A percentile compares a stretch with the other conserved stretches of the same genome.
These are phyloP conservation scores for Laguncularia racemosa DNA, from an alignment of 345 rosid species.

Conservation along the genomic window DNA sequence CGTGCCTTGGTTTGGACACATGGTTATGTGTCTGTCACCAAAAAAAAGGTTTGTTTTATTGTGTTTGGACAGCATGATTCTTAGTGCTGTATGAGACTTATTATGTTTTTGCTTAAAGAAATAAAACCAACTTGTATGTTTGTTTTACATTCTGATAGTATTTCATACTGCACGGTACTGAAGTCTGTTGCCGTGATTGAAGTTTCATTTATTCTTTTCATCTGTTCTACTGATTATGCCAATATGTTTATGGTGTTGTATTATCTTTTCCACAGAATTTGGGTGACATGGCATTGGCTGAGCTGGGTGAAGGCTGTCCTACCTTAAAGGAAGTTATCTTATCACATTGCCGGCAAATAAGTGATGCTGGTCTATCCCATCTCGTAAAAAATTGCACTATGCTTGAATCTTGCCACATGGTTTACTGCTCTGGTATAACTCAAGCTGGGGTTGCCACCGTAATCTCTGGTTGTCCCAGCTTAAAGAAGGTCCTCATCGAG, in stretches of 20 bases:
- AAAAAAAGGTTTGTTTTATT: too few relatives aligned
- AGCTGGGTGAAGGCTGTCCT: conserved; percentile 85
- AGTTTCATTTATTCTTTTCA: not conserved
- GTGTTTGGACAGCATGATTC: too few relatives aligned
- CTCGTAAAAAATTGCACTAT: conserved; percentile 51
- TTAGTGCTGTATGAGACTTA: too few relatives aligned
- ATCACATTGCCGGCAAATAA: conserved; percentile 74
- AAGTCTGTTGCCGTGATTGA: too few relatives aligned
- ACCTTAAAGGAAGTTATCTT: conserved; percentile 66
- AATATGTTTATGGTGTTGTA: too few relatives aligned
- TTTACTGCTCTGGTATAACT: conserved; percentile 69
- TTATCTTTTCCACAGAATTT: conserved; percentile 32
- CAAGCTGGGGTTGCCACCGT: conserved; percentile 76
- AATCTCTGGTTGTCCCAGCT: conserved; percentile 70
- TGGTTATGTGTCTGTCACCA: too few relatives aligned
- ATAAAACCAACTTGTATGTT: not conserved
- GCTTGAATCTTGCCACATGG: conserved; percentile 80
- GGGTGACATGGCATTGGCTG: conserved; percentile 68
- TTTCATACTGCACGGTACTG: too few relatives aligned
- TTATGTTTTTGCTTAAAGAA: not conserved
- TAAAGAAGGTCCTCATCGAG: conserved; percentile 79
- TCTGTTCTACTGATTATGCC: not conserved
- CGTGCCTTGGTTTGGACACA: too few relatives aligned
- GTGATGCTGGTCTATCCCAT: conserved; percentile 67
- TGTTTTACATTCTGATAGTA: too few relatives aligned